A percentile compares a stretch with the other conserved stretches of the same genome.
These are phyloP conservation scores for Hypholoma fasciculare DNA, from an alignment of 768 basidiomycete species.

Conservation along the genomic window DNA sequence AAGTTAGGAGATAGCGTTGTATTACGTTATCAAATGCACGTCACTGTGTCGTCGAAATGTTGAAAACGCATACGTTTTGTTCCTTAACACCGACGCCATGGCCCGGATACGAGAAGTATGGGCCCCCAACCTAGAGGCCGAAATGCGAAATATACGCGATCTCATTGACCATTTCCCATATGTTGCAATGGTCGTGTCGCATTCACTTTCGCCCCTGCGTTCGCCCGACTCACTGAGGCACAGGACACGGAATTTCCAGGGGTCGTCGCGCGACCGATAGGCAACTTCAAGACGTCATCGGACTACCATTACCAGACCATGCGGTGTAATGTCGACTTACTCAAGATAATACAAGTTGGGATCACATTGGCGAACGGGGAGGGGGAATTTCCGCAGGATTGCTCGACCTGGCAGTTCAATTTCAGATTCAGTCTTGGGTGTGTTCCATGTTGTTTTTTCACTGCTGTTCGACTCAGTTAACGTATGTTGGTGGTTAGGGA, in stretches of 20 bases:
- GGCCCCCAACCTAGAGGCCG: conserved; percentile 88
- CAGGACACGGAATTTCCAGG: conserved; percentile 99
- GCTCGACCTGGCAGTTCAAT: conserved; percentile 99
- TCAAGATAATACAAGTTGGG: conserved; percentile 97
- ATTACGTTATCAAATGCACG: conserved; percentile 7
- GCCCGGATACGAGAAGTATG: conserved; percentile 94
- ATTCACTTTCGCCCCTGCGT: conserved; percentile 18
- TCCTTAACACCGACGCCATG: conserved; percentile 36
- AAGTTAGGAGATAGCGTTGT: neutral
- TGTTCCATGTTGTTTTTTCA: conserved; percentile 9
- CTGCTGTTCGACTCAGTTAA: neutral
- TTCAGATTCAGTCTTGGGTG: conserved; percentile 88
- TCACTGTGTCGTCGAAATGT: neutral
- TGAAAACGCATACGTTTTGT: conserved; percentile 1
- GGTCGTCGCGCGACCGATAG: conserved; percentile 96
- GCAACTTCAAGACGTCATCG: conserved; percentile 92
- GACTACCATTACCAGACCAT: conserved; percentile 99
- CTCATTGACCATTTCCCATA: conserved; percentile 90
- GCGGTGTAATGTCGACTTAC: conserved; percentile 97
- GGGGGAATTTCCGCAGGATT: conserved; percentile 87
- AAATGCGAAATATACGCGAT: conserved; percentile 87
- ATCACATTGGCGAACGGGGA: conserved; percentile 94
- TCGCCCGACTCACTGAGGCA: conserved; percentile 25
- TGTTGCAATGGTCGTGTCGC: conserved; percentile 82
- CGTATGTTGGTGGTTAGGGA: conserved; percentile 51